Conservation (phyloP, 495 filamentous ascomycete species). For the Durotheca rogersii region DNA sequence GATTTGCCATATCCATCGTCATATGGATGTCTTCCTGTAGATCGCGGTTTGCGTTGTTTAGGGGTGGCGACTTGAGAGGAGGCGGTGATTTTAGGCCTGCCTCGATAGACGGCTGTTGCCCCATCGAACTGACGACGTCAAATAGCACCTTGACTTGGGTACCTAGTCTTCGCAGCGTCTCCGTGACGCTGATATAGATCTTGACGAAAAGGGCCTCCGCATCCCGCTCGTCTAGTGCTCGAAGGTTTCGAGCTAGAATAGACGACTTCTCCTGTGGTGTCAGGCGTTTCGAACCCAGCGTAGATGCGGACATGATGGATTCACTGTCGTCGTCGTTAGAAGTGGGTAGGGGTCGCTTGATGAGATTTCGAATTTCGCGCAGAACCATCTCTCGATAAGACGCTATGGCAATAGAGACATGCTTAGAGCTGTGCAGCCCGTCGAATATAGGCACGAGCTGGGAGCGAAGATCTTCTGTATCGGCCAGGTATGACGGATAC, state of each 20-base stretch:
- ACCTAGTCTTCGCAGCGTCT: conserved; percentile 78
- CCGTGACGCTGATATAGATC: conserved; percentile 83
- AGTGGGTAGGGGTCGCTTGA: conserved; percentile 81
- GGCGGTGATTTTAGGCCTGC: conserved; percentile 49
- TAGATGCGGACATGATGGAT: conserved; percentile 84
- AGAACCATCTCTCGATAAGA: conserved; percentile 85
- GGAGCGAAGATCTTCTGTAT: conserved; percentile 65
- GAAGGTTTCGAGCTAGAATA: conserved; percentile 86
- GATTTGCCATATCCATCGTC: conserved; percentile 85
- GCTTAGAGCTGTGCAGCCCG: conserved; percentile 75
- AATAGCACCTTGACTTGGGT: conserved; percentile 95
- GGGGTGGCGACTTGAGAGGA: conserved; percentile 34
- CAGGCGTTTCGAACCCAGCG: conserved; percentile 65
- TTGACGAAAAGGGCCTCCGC: conserved; percentile 81
- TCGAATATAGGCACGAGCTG: conserved; percentile 66
- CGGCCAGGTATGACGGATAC: conserved; percentile 72
- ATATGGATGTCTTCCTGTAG: conserved; percentile 80
- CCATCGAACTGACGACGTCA: conserved; percentile 83
- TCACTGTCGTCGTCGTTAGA: conserved; percentile 92
- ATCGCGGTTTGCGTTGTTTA: conserved; percentile 43
- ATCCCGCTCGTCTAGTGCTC: conserved; percentile 77
- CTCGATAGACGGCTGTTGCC: conserved; percentile 32
- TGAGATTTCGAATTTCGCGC: conserved; percentile 82
- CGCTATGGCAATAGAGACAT: conserved; percentile 74
- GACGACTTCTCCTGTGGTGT: conserved; percentile 87